Evolutionary conservation across 1,284 basidiomycete genomes (phyloP), one percentile per base, ranked within the genome.

Genomic region (Boletus sp.): DNA sequence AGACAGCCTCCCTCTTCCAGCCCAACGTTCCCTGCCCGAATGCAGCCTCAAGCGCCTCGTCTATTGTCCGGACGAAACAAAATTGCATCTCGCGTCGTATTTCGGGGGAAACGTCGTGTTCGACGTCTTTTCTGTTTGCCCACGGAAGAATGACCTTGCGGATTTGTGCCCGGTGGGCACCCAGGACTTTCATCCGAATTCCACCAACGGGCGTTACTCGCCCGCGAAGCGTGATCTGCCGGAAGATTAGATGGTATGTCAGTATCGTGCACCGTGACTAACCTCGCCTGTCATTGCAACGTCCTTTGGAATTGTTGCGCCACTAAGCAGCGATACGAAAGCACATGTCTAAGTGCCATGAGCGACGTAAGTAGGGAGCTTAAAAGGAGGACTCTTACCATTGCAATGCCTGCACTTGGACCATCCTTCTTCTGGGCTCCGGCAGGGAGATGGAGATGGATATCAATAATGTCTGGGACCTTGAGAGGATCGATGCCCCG

Each of bases 341-440:
- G 91, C 91, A 57, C 89, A 90, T 2, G 82, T 81, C 81, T 87
- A 54, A 5, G 41, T 13, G 17, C 4, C 19, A 6, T 51, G 32
- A 58, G 41, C 22, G 25, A 40, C 19, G 12, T 2, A 8, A 4
- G 7, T 20, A 41, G 44, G 10, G 41, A 13, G 9, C 9, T 9
- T 6, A 19, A 22, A 35, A 14, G 1, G 1, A 8, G 30, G 2
- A 25, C 52, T 32, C 65, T 48, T 49, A 88, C 85, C 84, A 94
- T 91, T 2, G 91, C 90, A 16, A 94, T 78, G 5, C 92, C 92
- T 0, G 92, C 91, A 57, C 85, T 89, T 0, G 91, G 91, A 0
- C 92, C 92, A 62, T 94, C 92, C 71, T 94, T 94, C 73, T 85
- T 91, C 64, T 91, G 86, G 2, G 89, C 87, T 1, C 91, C 91